These are phyloP conservation scores for Wolfiporia cocos DNA, from an alignment of 1,284 basidiomycete genomes.

Conservation along the genomic window DNA sequence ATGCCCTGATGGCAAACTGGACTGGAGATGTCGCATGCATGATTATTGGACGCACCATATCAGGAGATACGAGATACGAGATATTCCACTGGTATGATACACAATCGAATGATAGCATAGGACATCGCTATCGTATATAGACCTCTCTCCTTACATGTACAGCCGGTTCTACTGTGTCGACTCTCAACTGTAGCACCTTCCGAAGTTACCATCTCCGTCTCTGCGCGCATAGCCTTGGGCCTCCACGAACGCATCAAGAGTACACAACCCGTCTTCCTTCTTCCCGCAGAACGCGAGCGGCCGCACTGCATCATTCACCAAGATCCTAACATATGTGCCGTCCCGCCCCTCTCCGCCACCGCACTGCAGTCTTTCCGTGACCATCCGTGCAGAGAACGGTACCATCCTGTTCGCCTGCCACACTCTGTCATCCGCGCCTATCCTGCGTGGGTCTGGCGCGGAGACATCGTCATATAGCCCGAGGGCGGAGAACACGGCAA, in stretches of 20 bases:
- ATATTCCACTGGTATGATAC: too few species aligned
- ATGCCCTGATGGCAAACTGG: too few species aligned
- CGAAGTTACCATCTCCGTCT: constrained; percentile 63
- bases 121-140: too few species aligned
- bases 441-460: constrained; percentile 23
- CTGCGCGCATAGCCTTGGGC: constrained; percentile 63
- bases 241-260: constrained; percentile 59
- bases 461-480: constrained; percentile 55
- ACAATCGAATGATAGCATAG: not conserved
- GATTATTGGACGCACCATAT: too few species aligned
- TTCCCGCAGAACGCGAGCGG: constrained; percentile 56
- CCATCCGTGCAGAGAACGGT: constrained; percentile 61
- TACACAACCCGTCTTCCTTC: constrained; percentile 51
- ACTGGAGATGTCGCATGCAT: too few species aligned
- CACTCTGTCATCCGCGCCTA: constrained; percentile 25
- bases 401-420: constrained; percentile 58
- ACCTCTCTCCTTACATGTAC: too few species aligned
- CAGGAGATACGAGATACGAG: too few species aligned
- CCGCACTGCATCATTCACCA: constrained; percentile 64
- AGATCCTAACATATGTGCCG: constrained; percentile 19
- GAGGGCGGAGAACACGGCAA: constrained; percentile 67
- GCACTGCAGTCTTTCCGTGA: constrained; percentile 55
- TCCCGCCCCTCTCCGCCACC: constrained; percentile 14
- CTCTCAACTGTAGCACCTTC: constrained; percentile 37
- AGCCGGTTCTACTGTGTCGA: too few species aligned